These are phyloP conservation scores for Triglochin maritima DNA, from an alignment of 106 monocot genomes.

Conservation along the genomic window DNA sequence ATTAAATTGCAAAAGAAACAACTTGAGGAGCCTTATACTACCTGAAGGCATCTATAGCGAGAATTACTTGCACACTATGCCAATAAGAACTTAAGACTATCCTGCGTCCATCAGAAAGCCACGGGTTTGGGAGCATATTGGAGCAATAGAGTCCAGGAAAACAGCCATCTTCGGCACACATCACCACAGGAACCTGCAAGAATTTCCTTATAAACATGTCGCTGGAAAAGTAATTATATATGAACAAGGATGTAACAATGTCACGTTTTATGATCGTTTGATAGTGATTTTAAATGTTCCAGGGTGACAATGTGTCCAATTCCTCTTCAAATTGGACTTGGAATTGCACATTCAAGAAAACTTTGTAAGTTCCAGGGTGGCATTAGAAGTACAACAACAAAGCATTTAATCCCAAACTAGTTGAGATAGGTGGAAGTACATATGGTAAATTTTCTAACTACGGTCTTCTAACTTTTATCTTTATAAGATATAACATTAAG, in stretches of 20 bases:
- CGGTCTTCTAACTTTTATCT: too few species aligned
- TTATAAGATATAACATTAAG: too few species aligned
- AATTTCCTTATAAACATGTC: neutral
- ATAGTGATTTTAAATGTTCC: too few species aligned
- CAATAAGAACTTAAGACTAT: slow-evolving; percentile 67
- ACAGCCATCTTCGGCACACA: slow-evolving; percentile 57
- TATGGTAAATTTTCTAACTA: too few species aligned
- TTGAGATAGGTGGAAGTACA: too few species aligned
- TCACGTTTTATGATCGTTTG: neutral
- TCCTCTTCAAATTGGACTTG: too few species aligned
- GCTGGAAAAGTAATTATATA: neutral
- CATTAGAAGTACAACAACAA: too few species aligned
- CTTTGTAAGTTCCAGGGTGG: too few species aligned
- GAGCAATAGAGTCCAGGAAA: slow-evolving; percentile 94
- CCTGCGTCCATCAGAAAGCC: slow-evolving; percentile 88
- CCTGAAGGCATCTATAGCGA: slow-evolving; percentile 69
- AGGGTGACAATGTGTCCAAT: too few species aligned
- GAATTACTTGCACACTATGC: slow-evolving; percentile 70
- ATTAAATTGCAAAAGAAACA: neutral
- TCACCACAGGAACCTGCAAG: slow-evolving; percentile 69
- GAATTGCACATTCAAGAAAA: too few species aligned
- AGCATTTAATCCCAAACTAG: too few species aligned
- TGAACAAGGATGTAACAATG: neutral
- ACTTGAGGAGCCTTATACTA: slow-evolving; percentile 8
- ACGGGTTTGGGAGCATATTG: slow-evolving; percentile 51